These are phyloP conservation scores for Coix lacrymajobi DNA, from an alignment of 176 grass and related monocot genomes.

Conservation along the genomic window DNA sequence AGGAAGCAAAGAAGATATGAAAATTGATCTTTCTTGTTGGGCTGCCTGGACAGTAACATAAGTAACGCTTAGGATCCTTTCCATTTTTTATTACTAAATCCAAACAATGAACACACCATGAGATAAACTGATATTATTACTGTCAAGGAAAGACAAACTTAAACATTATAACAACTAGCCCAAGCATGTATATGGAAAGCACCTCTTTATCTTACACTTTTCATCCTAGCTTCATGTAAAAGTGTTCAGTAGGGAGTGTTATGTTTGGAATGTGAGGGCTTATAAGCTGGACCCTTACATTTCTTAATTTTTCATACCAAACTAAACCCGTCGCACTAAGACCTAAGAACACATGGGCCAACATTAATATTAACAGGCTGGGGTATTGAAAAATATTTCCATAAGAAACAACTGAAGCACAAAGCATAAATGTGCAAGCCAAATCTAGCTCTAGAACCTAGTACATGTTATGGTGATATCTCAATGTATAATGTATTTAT, in stretches of 20 bases:
- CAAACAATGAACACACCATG: neutral
- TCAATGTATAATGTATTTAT: neutral
- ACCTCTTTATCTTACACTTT: neutral
- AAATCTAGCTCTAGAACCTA: conserved; percentile 3
- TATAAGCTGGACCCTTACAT: neutral
- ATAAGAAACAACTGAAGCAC: neutral
- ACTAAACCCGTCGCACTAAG: neutral
- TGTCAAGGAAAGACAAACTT: neutral
- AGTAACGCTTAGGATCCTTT: conserved; percentile 21
- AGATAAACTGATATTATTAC: neutral
- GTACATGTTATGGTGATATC: neutral
- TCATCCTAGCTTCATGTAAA: neutral
- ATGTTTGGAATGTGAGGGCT: neutral
- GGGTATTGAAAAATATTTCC: neutral
- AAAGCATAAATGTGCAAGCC: neutral
- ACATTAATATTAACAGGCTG: neutral
- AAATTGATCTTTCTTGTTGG: conserved; percentile 83
- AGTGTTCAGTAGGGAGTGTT: neutral
- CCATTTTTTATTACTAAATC: neutral
- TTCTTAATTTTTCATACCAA: neutral
- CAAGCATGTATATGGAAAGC: neutral
- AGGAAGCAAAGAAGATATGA: conserved; percentile 83
- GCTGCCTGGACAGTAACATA: conserved; percentile 58
- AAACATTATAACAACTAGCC: neutral
- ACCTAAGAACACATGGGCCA: neutral